These are phyloP conservation scores for Yamadazyma akitaensis DNA, from an alignment of 805 yeast genomes.

Conservation along the genomic window DNA sequence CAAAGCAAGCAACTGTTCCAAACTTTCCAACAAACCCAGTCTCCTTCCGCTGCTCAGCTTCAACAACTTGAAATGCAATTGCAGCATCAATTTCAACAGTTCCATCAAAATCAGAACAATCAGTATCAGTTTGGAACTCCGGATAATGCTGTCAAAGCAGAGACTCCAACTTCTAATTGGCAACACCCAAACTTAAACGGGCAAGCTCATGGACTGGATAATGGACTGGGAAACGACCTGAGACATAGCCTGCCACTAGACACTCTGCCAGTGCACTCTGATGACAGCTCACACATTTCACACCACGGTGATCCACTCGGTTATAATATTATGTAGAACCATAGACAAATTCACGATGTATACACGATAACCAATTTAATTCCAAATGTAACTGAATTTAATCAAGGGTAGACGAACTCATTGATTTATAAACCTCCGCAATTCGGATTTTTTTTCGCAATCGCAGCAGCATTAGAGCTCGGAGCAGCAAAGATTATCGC, in stretches of 20 bases:
- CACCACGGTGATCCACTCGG: not conserved
- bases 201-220: not conserved
- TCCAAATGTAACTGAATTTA: too few relatives aligned
- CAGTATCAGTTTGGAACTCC: constrained; percentile 15
- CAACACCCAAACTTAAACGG: not conserved
- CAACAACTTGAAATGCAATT: constrained; percentile 16
- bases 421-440: not conserved
- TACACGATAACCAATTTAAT: not conserved
- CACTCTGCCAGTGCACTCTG: not conserved
- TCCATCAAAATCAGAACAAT: constrained; percentile 14
- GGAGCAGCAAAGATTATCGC: not conserved
- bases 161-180: not conserved
- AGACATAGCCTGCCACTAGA: not conserved
- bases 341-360: not conserved
- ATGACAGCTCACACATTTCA: not conserved
- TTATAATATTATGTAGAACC: constrained; percentile 1
- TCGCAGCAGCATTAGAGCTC: constrained; percentile 7
- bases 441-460: constrained; percentile 4
- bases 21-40: constrained; percentile 13
- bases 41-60: constrained; percentile 15
- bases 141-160: not conserved
- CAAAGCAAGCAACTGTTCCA: constrained; percentile 10
- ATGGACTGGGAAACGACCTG: too few relatives aligned
- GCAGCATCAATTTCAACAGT: constrained; percentile 15
- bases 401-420: too few relatives aligned